Evolutionary conservation across 352 stramenopile genomes (phyloP).

Genomic region (Pythium apleroticum): DNA sequence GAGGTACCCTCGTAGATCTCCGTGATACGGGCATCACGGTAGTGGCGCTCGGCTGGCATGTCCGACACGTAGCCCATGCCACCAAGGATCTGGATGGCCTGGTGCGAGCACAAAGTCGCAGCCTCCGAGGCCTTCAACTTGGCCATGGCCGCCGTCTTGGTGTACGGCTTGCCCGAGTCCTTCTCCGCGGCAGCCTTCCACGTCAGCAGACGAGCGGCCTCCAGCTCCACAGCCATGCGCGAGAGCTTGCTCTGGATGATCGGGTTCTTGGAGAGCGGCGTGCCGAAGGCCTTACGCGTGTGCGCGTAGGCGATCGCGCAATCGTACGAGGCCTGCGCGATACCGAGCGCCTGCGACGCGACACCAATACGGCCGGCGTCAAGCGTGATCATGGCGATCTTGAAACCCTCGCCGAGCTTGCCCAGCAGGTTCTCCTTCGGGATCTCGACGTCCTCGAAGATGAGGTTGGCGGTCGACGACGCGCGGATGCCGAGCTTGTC

Average conservation of each 20-base stretch:
- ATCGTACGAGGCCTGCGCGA: conserved; percentile 95
- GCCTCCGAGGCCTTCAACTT: conserved; percentile 96
- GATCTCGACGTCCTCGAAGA: conserved; percentile 94
- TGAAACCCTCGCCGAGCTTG: conserved; percentile 87
- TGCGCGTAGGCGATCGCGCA: conserved; percentile 95
- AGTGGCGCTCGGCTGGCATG: conserved; percentile 97
- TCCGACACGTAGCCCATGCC: conserved; percentile 96
- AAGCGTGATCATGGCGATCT: conserved; percentile 92
- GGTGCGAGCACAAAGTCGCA: conserved; percentile 95
- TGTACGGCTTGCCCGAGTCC: conserved; percentile 89
- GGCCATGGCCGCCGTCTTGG: conserved; percentile 95
- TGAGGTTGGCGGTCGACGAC: conserved; percentile 96
- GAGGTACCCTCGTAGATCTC: conserved; percentile 98
- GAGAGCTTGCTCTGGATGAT: conserved; percentile 93
- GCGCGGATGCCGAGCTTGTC: conserved; percentile 97
- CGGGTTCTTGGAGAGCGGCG: conserved; percentile 89
- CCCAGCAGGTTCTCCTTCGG: conserved; percentile 88
- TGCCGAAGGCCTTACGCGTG: conserved; percentile 93
- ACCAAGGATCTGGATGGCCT: conserved; percentile 96
- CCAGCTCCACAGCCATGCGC: conserved; percentile 91
- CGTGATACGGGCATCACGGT: conserved; percentile 96
- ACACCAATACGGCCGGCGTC: conserved; percentile 95
- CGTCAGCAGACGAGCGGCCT: conserved; percentile 92
- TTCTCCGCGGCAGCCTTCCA: conserved; percentile 94
- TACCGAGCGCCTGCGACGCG: conserved; percentile 94